Conservation (phyloP, 306 rosid genomes). For the Mucuna pruriens region DNA sequence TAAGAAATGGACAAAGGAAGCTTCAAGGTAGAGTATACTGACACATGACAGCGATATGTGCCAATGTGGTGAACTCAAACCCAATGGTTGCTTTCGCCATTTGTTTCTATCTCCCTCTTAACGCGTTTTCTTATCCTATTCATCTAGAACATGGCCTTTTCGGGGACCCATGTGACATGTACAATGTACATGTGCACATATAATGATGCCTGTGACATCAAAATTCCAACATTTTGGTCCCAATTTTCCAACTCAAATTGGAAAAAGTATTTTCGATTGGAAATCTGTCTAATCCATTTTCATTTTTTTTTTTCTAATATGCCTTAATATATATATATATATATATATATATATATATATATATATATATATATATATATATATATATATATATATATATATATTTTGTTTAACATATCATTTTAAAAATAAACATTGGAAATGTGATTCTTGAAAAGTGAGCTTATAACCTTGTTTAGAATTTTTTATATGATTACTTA, state of each 20-base stretch:
- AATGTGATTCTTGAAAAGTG: neutral
- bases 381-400: too few species aligned
- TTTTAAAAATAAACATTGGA: neutral
- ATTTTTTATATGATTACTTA: too few species aligned
- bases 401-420: neutral
- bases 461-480: too few species aligned
- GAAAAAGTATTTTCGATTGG: neutral
- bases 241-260: slow-evolving; percentile 30
- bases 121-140: slow-evolving; percentile 38
- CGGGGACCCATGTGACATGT: slow-evolving; percentile 16
- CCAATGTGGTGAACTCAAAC: neutral
- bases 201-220: neutral
- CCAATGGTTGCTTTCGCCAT: slow-evolving; percentile 43
- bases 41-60: neutral
- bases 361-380: too few species aligned
- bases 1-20: slow-evolving; percentile 38
- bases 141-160: neutral
- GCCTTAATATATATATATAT: too few species aligned
- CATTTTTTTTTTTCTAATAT: slow-evolving; percentile 30
- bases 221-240: slow-evolving; percentile 41
- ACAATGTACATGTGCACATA: neutral
- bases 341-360: too few species aligned
- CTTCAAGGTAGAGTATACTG: slow-evolving; percentile 43
- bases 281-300: neutral
- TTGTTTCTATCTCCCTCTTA: neutral